These are phyloP conservation scores for Graphilbum sp. DNA, from an alignment of 2,329 filamentous ascomycete species.

Conservation along the genomic window DNA sequence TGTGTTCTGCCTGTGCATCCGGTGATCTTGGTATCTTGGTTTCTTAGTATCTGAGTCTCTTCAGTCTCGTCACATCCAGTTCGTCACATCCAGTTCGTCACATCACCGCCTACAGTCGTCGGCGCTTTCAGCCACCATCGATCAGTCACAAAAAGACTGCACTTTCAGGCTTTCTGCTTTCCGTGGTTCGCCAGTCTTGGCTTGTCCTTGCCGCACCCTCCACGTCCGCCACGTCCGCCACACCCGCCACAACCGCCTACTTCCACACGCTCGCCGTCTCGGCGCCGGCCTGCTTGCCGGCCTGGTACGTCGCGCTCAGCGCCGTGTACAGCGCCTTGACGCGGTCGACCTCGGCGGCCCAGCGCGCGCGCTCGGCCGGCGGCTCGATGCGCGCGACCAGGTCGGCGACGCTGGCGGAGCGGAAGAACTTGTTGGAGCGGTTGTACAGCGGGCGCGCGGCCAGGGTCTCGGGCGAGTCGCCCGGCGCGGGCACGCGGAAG, in stretches of 20 bases:
- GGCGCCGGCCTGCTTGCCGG: slow-evolving; percentile 24
- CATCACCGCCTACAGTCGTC: no score
- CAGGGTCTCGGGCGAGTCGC: slow-evolving; percentile 22
- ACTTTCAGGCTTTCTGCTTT: no score
- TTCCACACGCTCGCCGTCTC: slow-evolving; percentile 33
- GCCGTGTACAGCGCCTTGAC: slow-evolving; percentile 31
- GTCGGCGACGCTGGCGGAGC: slow-evolving; percentile 24
- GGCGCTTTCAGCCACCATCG: no score
- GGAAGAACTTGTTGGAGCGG: slow-evolving; percentile 38
- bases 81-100: no score
- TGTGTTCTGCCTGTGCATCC: no score
- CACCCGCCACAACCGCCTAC: slow-evolving; percentile 7
- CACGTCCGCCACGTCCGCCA: no score
- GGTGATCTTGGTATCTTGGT: no score
- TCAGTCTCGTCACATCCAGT: no score
- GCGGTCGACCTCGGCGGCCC: slow-evolving; percentile 24
- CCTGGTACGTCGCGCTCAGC: slow-evolving; percentile 31
- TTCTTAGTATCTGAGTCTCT: no score
- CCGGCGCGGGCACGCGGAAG: slow-evolving; percentile 28
- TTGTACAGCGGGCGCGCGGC: slow-evolving; percentile 31
- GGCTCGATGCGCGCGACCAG: slow-evolving; percentile 21
- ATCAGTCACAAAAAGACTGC: no score
- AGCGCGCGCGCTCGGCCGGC: slow-evolving; percentile 16
- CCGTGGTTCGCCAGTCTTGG: no score
- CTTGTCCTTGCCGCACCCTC: no score